These are phyloP conservation scores for Phytophthora pisi DNA, from an alignment of 352 stramenopile species.

Conservation along the genomic window DNA sequence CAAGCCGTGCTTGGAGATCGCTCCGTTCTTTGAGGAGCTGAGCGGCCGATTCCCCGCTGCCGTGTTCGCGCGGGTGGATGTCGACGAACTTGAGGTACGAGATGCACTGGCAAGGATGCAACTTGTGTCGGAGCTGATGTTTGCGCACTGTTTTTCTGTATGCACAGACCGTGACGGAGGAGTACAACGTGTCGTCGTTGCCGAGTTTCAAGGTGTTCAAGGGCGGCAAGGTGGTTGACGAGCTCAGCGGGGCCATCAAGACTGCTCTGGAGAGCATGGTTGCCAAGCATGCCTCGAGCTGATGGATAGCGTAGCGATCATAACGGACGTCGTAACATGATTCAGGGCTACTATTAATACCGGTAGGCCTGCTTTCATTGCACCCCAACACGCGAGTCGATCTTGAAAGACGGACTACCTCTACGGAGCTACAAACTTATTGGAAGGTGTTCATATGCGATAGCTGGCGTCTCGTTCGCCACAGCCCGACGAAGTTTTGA, in stretches of 20 bases:
- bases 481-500: too few species aligned
- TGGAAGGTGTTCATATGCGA: too few species aligned
- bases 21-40: constrained; percentile 78
- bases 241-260: constrained; percentile 81
- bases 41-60: constrained; percentile 54
- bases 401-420: too few species aligned
- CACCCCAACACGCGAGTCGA: too few species aligned
- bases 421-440: too few species aligned
- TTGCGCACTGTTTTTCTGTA: neutral
- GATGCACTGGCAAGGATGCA: neutral
- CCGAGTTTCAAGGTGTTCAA: constrained; percentile 95
- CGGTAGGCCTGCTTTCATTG: too few species aligned
- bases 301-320: neutral
- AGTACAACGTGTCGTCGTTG: constrained; percentile 78
- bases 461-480: too few species aligned
- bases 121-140: neutral
- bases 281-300: constrained; percentile 43
- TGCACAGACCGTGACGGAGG: constrained; percentile 50
- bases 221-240: constrained; percentile 79
- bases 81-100: constrained; percentile 70
- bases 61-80: constrained; percentile 82
- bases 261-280: constrained; percentile 63
- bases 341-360: too few species aligned
- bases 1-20: constrained; percentile 81
- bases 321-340: neutral